Conservation (phyloP, 441 rosid species). For the Jatropha podagrica region DNA sequence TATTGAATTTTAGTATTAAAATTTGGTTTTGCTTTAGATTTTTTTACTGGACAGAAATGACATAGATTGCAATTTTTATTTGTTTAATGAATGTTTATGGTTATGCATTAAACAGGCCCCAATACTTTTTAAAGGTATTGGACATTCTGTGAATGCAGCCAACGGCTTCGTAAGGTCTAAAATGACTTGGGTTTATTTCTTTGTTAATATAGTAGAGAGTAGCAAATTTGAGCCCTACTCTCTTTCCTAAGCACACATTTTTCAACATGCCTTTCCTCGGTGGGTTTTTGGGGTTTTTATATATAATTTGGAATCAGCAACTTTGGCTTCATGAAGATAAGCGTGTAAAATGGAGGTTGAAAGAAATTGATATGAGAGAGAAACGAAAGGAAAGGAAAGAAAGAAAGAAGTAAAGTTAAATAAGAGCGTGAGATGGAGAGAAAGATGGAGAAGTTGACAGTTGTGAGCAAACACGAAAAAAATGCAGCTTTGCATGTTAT, state of each 20-base stretch:
- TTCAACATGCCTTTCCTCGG: slow-evolving; percentile 9
- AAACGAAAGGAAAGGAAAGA: no score
- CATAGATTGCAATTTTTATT: not conserved
- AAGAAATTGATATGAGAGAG: slow-evolving; percentile 20
- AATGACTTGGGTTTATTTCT: not conserved
- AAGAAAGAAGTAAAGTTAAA: not conserved
- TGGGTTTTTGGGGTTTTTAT: slow-evolving; percentile 20
- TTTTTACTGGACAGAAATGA: no score
- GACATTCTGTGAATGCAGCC: slow-evolving; percentile 72
- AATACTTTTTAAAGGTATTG: slow-evolving; percentile 74
- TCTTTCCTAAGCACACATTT: slow-evolving; percentile 8
- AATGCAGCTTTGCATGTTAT: slow-evolving; percentile 47
- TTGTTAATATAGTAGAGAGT: no score
- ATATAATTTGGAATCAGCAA: not conserved
- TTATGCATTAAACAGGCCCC: slow-evolving; percentile 56
- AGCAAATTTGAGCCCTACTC: not conserved
- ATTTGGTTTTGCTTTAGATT: not conserved
- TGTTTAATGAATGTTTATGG: not conserved
- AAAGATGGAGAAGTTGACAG: slow-evolving; percentile 42
- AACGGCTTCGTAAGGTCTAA: slow-evolving; percentile 54
- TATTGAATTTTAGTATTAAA: not conserved
- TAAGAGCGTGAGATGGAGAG: slow-evolving; percentile 23
- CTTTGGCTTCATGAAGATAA: not conserved
- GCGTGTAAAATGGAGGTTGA: slow-evolving; percentile 4
- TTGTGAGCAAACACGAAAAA: slow-evolving; percentile 27